A percentile compares a stretch with the other conserved stretches of the same genome.
These are phyloP conservation scores for Penicillium sp. DNA, from an alignment of 2,329 filamentous ascomycete species.

Conservation along the genomic window DNA sequence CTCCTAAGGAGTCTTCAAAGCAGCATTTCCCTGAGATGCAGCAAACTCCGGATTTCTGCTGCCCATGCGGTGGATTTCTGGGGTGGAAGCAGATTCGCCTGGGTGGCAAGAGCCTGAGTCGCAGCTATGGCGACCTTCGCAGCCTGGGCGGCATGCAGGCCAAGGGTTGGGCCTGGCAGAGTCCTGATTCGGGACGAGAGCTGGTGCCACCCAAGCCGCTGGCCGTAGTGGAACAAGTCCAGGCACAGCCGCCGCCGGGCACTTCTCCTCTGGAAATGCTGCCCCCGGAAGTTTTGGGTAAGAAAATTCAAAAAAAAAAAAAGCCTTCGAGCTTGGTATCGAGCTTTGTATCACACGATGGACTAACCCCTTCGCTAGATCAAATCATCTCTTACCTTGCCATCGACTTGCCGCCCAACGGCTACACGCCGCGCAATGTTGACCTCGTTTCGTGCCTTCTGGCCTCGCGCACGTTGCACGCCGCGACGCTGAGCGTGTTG, in stretches of 20 bases:
- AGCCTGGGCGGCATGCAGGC: conserved; percentile 37
- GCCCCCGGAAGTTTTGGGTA: conserved; percentile 71
- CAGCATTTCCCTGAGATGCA: conserved; percentile 35
- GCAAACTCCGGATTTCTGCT: conserved; percentile 46
- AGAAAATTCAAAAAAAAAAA: conserved; percentile 30
- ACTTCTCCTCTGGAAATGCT: conserved; percentile 65
- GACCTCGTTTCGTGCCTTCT: conserved; percentile 76
- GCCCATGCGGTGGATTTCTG: conserved; percentile 48
- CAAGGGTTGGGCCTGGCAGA: conserved; percentile 48
- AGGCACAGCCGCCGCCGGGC: conserved; percentile 28
- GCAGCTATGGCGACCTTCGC: conserved; percentile 48
- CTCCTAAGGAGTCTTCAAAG: conserved; percentile 30
- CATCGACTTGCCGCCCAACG: conserved; percentile 73
- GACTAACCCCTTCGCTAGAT: conserved; percentile 48
- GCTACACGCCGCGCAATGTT: conserved; percentile 72
- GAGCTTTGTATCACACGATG: neutral
- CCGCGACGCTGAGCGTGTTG: conserved; percentile 71
- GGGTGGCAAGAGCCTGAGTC: conserved; percentile 47
- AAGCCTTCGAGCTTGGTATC: neutral
- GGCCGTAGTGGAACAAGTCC: conserved; percentile 18
- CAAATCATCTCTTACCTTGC: conserved; percentile 74
- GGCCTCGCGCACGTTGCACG: conserved; percentile 73
- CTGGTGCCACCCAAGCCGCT: conserved; percentile 19
- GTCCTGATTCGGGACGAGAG: conserved; percentile 24
- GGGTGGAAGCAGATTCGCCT: conserved; percentile 50